Conservation (phyloP, 2,329 filamentous ascomycete species). For the Beauveria scarabaeidicola region DNA sequence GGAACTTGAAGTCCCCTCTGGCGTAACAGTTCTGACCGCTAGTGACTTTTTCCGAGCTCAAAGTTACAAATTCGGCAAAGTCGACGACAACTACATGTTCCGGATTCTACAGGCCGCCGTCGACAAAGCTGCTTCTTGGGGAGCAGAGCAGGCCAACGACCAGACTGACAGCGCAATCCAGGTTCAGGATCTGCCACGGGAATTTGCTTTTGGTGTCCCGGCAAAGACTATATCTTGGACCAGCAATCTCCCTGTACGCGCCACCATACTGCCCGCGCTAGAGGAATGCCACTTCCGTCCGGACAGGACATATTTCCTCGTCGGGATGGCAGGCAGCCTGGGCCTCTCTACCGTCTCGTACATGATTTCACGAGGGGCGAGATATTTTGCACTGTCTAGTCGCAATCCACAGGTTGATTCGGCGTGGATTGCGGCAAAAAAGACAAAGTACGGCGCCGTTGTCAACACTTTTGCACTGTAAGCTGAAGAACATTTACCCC, state of each 20-base stretch:
- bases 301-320: slow-evolving; percentile 22
- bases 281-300: neutral
- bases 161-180: neutral
- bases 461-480: slow-evolving; percentile 4
- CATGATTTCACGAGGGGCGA: slow-evolving; percentile 28
- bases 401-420: slow-evolving; percentile 24
- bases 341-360: slow-evolving; percentile 28
- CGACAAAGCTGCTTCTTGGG: neutral
- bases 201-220: neutral
- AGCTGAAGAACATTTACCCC: neutral
- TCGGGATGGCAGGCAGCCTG: slow-evolving; percentile 24
- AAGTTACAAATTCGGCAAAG: neutral
- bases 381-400: slow-evolving; percentile 27
- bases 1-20: neutral
- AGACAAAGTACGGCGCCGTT: neutral
- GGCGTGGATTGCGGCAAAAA: neutral
- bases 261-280: neutral
- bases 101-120: neutral
- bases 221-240: neutral
- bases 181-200: neutral
- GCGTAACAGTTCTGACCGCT: neutral
- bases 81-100: neutral
- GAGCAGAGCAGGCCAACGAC: neutral
- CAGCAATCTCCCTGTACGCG: neutral
- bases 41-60: neutral